Percentiles rank a stretch among this genome's conserved stretches.
Conservation (phyloP, 2,329 filamentous ascomycete species). For the Alternaria brassicicola region DNA sequence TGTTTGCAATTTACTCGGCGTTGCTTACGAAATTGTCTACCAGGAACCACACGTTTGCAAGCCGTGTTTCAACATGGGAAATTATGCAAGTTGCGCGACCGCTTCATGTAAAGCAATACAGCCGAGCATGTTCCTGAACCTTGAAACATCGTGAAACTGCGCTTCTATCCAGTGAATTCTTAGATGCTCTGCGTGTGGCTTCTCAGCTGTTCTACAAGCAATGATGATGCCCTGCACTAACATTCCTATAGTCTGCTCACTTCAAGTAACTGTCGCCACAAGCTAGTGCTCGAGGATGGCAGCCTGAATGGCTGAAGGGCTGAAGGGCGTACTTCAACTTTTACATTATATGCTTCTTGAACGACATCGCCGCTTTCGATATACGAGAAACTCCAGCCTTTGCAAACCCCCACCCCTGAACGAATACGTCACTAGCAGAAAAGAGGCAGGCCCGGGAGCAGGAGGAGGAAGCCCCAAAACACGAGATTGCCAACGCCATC, state of each 20-base stretch:
- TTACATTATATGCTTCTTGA: background rate
- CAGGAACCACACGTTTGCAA: background rate
- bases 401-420: background rate
- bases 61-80: background rate
- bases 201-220: background rate
- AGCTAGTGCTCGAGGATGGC: background rate
- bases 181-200: background rate
- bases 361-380: background rate
- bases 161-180: background rate
- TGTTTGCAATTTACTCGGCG: constrained; percentile 22
- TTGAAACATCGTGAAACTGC: constrained; percentile 6
- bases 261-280: background rate
- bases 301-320: constrained; percentile 5
- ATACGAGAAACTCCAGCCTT: background rate
- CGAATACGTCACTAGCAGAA: background rate
- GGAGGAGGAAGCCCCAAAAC: background rate
- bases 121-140: background rate
- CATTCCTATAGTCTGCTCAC: background rate
- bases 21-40: background rate
- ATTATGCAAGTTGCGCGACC: background rate
- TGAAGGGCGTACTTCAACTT: constrained; percentile 4
- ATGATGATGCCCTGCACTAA: background rate
- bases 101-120: constrained; percentile 1
- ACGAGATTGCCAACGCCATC: background rate
- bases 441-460: background rate